Evolutionary conservation across 2,329 filamentous ascomycete genomes (phyloP), one percentile per base, ranked within the genome.

Genomic region (Zymoseptoria pseudotritici): DNA sequence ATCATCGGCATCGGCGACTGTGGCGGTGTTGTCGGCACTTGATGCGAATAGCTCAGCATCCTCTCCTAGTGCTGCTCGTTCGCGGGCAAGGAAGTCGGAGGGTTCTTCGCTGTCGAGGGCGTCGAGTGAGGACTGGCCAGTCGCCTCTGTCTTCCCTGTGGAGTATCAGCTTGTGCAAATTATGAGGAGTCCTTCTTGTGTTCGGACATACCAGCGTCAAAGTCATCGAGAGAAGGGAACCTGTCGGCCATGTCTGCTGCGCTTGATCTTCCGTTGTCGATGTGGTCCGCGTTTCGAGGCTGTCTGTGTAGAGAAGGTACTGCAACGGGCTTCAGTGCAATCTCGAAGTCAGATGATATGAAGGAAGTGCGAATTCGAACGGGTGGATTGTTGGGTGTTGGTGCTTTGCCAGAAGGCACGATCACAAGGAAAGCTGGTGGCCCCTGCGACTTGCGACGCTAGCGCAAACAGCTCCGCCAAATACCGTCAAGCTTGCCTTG

Each of bases 1-100:
- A 66, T 89, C 88, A 64, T 87, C 85, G 57, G 79, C 82, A 65
- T 69, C 77, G 53, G 84, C 79, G 68, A 88, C 86, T 65, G 82
- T 83, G 59, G 82, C 82, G 60, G 82, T 79, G 73, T 79, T 79
- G 75, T 96, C 90, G 71, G 87, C 86, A 62, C 85, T 82, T 31
- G 89, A 89, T 64, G 88, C 82, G 75, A 99, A 99, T 79, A 92
- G 89, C 69, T 91, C 84, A 62, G 94, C 94, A 75, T 97, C 94
- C 65, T 96, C 94, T 66, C 94, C 94, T 7, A 99, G 85, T 19
- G 88, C 77, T 63, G 91, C 94, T 72, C 91, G 90, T 79, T 99
- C 94, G 67, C 93, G 90, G 64, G 90, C 86, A 54, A 97, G 85
- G 75, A 99, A 97, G 76, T 96, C 91, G 71, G 90, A 86, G 63